phyloP scores from a whole-genome alignment of 495 filamentous ascomycete species.

The Penicillium antarcticum region DNA sequence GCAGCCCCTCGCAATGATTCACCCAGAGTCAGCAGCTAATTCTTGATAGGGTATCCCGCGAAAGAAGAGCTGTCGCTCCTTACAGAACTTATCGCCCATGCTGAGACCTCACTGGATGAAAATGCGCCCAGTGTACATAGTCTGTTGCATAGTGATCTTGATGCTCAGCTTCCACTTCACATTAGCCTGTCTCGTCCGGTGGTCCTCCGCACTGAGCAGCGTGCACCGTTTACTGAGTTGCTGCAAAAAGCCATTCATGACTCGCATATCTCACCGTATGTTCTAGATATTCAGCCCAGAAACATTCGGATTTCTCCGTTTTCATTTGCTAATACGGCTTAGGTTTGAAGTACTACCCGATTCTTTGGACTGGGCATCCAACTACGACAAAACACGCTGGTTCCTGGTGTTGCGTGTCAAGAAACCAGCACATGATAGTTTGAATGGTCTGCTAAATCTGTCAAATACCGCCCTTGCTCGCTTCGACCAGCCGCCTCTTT shows the following conservation, averaged over 20 bases:
- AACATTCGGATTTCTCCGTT: too few species aligned
- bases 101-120: constrained; percentile 22
- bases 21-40: constrained; percentile 21
- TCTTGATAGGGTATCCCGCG: constrained; percentile 64
- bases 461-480: constrained; percentile 59
- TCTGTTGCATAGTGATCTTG: constrained; percentile 72
- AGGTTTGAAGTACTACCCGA: constrained; percentile 52
- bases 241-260: constrained; percentile 30
- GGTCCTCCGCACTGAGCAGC: constrained; percentile 60
- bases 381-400: constrained; percentile 73
- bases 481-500: constrained; percentile 72
- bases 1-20: neutral
- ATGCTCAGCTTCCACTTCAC: constrained; percentile 77
- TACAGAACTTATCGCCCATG: constrained; percentile 43
- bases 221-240: constrained; percentile 55
- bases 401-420: constrained; percentile 74
- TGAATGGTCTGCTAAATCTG: constrained; percentile 60
- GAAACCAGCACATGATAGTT: constrained; percentile 45
- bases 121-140: constrained; percentile 38
- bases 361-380: constrained; percentile 63
- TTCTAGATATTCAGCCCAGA: neutral
- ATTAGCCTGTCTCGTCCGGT: constrained; percentile 82
- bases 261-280: constrained; percentile 46
- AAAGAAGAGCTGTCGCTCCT: constrained; percentile 54
- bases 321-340: constrained; percentile 1